Evolutionary conservation across 83 land plant genomes (phyloP), one percentile per base, ranked within the genome.

Genomic region (Isoetes engelmannii): DNA sequence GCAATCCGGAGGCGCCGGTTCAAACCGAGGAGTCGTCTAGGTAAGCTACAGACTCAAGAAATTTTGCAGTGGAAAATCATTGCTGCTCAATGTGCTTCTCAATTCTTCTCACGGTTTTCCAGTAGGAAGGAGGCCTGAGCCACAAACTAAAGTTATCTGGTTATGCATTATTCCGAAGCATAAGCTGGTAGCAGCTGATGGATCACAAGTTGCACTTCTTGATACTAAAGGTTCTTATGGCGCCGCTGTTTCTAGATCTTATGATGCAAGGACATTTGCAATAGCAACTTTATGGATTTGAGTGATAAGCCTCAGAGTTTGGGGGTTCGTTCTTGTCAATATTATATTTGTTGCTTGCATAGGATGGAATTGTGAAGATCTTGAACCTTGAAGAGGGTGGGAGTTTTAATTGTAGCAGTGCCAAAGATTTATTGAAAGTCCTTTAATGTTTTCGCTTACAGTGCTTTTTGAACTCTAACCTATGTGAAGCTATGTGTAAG

Each of bases 301-400:
- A 80, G 84, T 41, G 96, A 90, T 44, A 87, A 90, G 83, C 90
- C 90, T 6, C 79, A 85, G 8, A 96, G 96, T 5, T 65, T 90
- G 48, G 97, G 98, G 6, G 76, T 86, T 9, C 70, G 98, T 70
- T 90, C 97, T 5, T 74, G 88, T n/a, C 71, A 62, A 92, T n/a
- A n/a, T n/a, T n/a, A 60, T 93, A 84, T 62, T 75, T 90, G 4
- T 74, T 93, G 62, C 77, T 90, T 21, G 84, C 83, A n/a, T 89
- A 87, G 42, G 84, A 93, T 72, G 96, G 96, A 46, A 83, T 93
- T 28, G 96, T 93, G 44, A 90, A 85, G 86, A 76, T 90, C 0
- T 68, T 89, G 64, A 85, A 91, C 71, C 48, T 90, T 67, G 96
- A 93, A 68, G 88, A 90, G 28, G 96, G 92, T 21, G 92, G 98